Base-by-base conservation (phyloP, 2,329 filamentous ascomycete genomes). In the Stemphylium vesicarium region DNA sequence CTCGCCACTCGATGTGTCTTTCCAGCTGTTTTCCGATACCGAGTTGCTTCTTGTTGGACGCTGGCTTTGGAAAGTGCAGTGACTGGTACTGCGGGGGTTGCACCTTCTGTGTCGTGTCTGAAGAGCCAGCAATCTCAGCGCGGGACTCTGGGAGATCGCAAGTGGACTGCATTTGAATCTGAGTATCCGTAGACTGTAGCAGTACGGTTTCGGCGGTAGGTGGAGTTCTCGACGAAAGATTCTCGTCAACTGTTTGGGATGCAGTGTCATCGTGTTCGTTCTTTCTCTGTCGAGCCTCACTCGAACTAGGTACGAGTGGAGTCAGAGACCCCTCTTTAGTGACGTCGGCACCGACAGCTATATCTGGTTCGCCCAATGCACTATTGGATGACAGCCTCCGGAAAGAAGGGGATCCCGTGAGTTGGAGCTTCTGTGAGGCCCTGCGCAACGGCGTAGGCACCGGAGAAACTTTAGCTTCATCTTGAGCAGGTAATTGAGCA, bases 361-460 rank as follows among this genome's bases (percentile, higher is more conserved):
- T 15, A 29, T 38, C 33, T 8, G 26, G 31, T 22, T 20, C 29
- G 5, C 6, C 3, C 3, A 40, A n/a, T 5, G 41, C 18, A 8
- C 15, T 16, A 26, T 47, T 41, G 15, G 15, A 9, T 1, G 48
- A 33, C 15, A 32, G 18, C 6, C 37, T 50, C 40, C 20, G 20
- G 26, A 41, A 52, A 31, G 46, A 51, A 44, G 37, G 44, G 5
- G 45, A 50, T 2, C 18, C 54, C 11, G 9, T 40, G 22, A 60
- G n/a, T 4, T 46, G 42, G n/a, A 64, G 59, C 39, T 52, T 57
- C 45, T 63, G 56, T 0, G 50, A 55, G 18, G 62, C 62, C 12
- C 42, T 60, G 20, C 61, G 57, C 18, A 65, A 22, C 4, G 63
- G 63, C n/a, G 61, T 64, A 11, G 59, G 60, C 39, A 57, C 47